Evolutionary conservation across 352 stramenopile genomes (phyloP).

Genomic region (Pythium grandisporangium): DNA sequence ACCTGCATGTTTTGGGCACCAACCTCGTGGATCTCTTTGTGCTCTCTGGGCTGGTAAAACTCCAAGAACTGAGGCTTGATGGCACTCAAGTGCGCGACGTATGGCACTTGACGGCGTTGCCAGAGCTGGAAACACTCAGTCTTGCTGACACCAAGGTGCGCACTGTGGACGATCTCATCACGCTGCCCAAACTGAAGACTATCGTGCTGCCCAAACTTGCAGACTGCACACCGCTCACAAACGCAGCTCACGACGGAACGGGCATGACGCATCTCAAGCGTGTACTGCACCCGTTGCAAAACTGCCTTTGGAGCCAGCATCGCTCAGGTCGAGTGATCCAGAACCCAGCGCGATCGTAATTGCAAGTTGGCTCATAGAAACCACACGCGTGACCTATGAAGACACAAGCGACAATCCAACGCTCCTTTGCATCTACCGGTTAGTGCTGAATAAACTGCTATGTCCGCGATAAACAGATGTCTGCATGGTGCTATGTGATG

Average conservation of each 20-base stretch:
- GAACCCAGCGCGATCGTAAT: neutral
- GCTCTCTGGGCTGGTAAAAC: neutral
- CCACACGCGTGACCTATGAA: neutral
- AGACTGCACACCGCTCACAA: conserved; percentile 1
- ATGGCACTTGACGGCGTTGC: neutral
- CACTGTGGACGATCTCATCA: neutral
- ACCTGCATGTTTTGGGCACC: neutral
- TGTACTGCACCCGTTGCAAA: conserved; percentile 8
- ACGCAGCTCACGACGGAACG: neutral
- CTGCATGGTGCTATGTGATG: neutral
- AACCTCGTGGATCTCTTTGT: neutral
- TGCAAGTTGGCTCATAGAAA: neutral
- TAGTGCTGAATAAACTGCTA: too few species aligned
- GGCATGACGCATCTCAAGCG: neutral
- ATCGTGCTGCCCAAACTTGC: conserved; percentile 6
- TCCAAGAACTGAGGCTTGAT: conserved; percentile 3
- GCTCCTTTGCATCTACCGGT: too few species aligned
- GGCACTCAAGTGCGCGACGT: conserved; percentile 5
- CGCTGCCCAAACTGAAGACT: conserved; percentile 1
- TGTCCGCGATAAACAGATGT: neutral
- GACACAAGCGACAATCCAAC: too few species aligned
- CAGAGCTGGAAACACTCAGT: neutral
- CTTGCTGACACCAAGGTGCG: conserved; percentile 5
- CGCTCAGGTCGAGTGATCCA: neutral
- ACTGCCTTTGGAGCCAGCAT: conserved; percentile 9